These are phyloP conservation scores for Phytophthora fragariaefolia DNA, from an alignment of 352 stramenopile genomes.

Conservation along the genomic window DNA sequence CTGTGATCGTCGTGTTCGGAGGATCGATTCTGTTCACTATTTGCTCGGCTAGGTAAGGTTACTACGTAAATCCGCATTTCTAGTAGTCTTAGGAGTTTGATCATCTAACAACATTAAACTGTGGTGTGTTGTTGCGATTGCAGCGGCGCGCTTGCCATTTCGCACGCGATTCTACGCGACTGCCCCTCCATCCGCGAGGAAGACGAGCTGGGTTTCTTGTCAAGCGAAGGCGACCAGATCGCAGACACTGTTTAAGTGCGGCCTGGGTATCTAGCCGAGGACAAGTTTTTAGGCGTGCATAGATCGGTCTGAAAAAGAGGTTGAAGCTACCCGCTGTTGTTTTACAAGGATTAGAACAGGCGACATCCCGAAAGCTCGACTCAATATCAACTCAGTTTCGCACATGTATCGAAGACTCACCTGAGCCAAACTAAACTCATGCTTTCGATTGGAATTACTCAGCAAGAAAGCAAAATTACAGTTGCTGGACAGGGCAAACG, in stretches of 20 bases:
- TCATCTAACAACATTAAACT: not conserved
- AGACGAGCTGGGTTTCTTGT: conserved; percentile 84
- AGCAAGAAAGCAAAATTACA: too few relatives aligned
- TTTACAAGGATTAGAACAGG: conserved; percentile 7
- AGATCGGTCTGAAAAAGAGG: conserved; percentile 21
- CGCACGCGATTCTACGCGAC: conserved; percentile 82
- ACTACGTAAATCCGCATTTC: not conserved
- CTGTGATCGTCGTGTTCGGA: conserved; percentile 84
- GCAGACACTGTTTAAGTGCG: conserved; percentile 69
- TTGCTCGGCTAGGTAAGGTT: conserved; percentile 76
- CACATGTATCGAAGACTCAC: too few relatives aligned
- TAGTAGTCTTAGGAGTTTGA: not conserved
- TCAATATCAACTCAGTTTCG: conserved; percentile 4
- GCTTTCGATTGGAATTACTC: too few relatives aligned
- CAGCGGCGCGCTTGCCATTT: conserved; percentile 76
- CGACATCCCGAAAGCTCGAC: conserved; percentile 9
- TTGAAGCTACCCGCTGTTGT: conserved; percentile 6
- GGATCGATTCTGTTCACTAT: conserved; percentile 90
- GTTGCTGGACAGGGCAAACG: too few relatives aligned
- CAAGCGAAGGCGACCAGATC: conserved; percentile 66
- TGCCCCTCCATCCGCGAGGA: conserved; percentile 77
- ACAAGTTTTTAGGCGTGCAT: conserved; percentile 26
- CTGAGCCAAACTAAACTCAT: too few relatives aligned
- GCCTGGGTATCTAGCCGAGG: conserved; percentile 2
- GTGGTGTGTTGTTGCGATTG: conserved; percentile 4